Evolutionary conservation across 495 filamentous ascomycete genomes (phyloP), one percentile per base, ranked within the genome.

Genomic region (Penicillium cataractarum): DNA sequence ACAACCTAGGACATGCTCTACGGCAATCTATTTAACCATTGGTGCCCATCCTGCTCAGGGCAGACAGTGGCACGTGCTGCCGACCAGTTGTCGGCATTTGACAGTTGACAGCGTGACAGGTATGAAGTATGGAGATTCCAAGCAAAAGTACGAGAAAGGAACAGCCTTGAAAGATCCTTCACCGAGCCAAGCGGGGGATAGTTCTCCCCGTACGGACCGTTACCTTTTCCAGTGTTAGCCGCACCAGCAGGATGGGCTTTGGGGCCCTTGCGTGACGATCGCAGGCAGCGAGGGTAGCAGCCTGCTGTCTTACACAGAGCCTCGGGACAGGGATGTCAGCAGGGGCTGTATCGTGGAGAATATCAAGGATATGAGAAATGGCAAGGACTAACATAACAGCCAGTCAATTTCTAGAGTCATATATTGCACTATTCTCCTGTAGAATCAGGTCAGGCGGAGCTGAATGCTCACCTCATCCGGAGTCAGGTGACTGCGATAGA

Each of bases 31-130:
- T 49, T 55, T 55, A 48, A 49, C 55, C 49, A 52, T 22, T n/a
- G 2, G 39, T 17, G 26, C 22, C 42, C 7, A 21, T 35, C 39
- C 61, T 55, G 55, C 55, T 39, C 62, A 59, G 62, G 57, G 49
- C 61, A 58, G 56, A 2, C 17, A 19, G 48, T 64, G 62, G 62
- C 56, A 64, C 62, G 62, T 64, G 61, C 61, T 17, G 37, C 26
- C 17, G 15, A 42, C 46, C 46, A 31, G 10, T 58, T 15, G 4
- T 58, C 17, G 42, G 55, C 29, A 32, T 3, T 46, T 24, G 24
- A 39, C 27, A 53, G 50, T 54, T 33, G 46, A 27, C 46, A 49
- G 46, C 19, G 24, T 49, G 46, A 27, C 22, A 27, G 24, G 24
- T 13, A 48, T 42, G 13, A n/a, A n/a, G n/a, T n/a, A n/a, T n/a